Evolutionary conservation across 768 basidiomycete genomes (phyloP).

Genomic region (Tylopilus vinaceipallidus): DNA sequence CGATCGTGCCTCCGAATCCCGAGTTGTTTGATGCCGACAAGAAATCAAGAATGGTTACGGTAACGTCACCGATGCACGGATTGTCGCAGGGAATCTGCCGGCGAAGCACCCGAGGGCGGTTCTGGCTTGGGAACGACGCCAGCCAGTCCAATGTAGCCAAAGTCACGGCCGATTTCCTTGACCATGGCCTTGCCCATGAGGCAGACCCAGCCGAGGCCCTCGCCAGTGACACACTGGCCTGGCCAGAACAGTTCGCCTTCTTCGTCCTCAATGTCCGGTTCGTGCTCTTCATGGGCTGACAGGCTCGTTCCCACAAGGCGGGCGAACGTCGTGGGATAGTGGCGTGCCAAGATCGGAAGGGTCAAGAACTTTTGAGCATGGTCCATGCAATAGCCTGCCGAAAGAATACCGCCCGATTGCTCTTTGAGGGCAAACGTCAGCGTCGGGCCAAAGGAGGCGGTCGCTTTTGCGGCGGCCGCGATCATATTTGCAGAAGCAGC

Average conservation of each 20-base stretch:
- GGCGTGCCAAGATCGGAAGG: slow-evolving; percentile 62
- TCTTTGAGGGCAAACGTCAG: slow-evolving; percentile 28
- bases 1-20: slow-evolving; percentile 22
- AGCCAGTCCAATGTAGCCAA: slow-evolving; percentile 69
- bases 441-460: slow-evolving; percentile 28
- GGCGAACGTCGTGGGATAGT: slow-evolving; percentile 74
- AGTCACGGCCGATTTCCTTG: slow-evolving; percentile 72
- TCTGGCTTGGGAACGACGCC: slow-evolving; percentile 74
- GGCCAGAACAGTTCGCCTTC: slow-evolving; percentile 89
- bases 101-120: slow-evolving; percentile 31
- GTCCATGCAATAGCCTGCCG: slow-evolving; percentile 42
- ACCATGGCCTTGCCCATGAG: slow-evolving; percentile 86
- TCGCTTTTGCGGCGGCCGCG: slow-evolving; percentile 31
- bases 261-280: slow-evolving; percentile 81
- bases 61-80: slow-evolving; percentile 31
- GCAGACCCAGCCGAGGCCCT: slow-evolving; percentile 86
- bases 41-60: slow-evolving; percentile 22
- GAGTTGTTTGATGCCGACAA: slow-evolving; percentile 31
- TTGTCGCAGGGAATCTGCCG: slow-evolving; percentile 31
- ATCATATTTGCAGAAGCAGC: slow-evolving; percentile 28
- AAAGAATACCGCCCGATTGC: slow-evolving; percentile 37
- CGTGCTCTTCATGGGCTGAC: slow-evolving; percentile 64
- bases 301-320: slow-evolving; percentile 69
- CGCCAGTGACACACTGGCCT: slow-evolving; percentile 65
- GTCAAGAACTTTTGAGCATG: slow-evolving; percentile 55